These are phyloP conservation scores for Calocera cornea DNA, from an alignment of 768 basidiomycete genomes.

Conservation along the genomic window DNA sequence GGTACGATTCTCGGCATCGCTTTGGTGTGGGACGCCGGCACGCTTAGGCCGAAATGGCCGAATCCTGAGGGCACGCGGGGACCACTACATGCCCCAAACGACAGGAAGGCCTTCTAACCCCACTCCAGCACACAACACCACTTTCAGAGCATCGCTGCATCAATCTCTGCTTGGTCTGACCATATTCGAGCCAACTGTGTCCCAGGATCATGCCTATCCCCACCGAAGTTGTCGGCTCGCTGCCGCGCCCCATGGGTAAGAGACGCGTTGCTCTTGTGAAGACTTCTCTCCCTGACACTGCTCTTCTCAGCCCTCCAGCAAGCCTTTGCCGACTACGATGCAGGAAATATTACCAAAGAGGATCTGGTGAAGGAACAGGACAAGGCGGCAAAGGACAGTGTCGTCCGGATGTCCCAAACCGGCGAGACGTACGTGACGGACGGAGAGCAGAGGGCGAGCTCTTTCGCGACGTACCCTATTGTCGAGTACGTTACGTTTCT, in stretches of 20 bases:
- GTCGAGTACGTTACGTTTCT: not conserved
- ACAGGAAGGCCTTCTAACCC: too few relatives aligned
- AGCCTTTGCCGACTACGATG: not conserved
- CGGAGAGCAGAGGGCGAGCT: not conserved
- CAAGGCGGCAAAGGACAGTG: not conserved
- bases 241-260: not conserved
- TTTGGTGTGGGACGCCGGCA: too few relatives aligned
- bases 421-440: constrained; percentile 1
- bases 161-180: too few relatives aligned
- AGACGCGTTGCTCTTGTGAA: not conserved
- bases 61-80: too few relatives aligned
- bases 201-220: not conserved
- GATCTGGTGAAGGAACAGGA: not conserved
- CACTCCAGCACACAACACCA: too few relatives aligned
- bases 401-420: not conserved
- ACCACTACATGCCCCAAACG: too few relatives aligned
- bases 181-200: too few relatives aligned
- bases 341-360: not conserved
- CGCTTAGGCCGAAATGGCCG: too few relatives aligned
- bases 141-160: too few relatives aligned
- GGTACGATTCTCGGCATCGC: too few relatives aligned
- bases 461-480: not conserved
- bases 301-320: not conserved
- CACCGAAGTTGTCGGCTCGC: constrained; percentile 1
- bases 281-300: not conserved